phyloP scores from a whole-genome alignment of 805 yeast species.

The Sugiyamaella qingdaonensis region DNA sequence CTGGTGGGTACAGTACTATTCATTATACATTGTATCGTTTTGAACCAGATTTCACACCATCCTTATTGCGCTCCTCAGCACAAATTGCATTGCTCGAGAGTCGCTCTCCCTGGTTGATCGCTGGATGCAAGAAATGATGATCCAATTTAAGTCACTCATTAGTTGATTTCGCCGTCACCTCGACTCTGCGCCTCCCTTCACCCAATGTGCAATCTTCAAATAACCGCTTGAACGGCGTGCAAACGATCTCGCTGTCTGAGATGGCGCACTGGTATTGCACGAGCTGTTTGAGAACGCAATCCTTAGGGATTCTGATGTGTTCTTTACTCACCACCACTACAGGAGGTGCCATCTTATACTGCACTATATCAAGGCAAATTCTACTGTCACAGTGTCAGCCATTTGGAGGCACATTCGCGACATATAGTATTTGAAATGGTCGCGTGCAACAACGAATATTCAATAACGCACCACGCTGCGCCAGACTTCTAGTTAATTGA shows the following conservation, averaged over 20 bases:
- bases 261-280: constrained; percentile 29
- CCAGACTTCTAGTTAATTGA: too few species aligned
- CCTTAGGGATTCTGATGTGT: constrained; percentile 10
- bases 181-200: neutral
- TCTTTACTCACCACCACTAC: constrained; percentile 11
- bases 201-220: constrained; percentile 16
- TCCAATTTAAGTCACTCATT: neutral
- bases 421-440: too few species aligned
- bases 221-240: constrained; percentile 27
- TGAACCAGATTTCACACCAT: too few species aligned
- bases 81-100: too few species aligned
- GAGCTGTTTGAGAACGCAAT: constrained; percentile 26
- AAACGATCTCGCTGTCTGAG: constrained; percentile 23
- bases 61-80: too few species aligned
- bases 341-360: constrained; percentile 23
- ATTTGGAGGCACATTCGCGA: too few species aligned
- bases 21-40: too few species aligned
- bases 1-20: too few species aligned
- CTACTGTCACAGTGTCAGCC: neutral
- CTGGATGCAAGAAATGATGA: too few species aligned
- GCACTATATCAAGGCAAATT: neutral
- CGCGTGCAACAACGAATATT: too few species aligned
- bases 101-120: too few species aligned
- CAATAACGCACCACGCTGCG: too few species aligned
- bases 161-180: neutral